Base-by-base conservation (phyloP, 108 stramenopile species). In the Nannochloropsis oceanica region DNA sequence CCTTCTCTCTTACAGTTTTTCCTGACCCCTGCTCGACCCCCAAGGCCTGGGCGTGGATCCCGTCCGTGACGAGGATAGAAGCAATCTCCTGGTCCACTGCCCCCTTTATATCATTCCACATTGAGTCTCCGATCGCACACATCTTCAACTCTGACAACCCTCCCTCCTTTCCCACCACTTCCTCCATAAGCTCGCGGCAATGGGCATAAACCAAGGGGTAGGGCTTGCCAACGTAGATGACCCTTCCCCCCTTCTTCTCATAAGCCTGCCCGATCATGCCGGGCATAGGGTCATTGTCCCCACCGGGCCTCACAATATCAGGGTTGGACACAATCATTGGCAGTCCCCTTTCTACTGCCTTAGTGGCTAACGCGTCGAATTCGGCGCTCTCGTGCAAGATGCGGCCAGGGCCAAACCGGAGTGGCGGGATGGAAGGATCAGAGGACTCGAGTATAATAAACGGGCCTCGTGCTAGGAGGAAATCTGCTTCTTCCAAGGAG, bases 311-410 rank as follows among this genome's bases (percentile, higher is more conserved):
- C 44, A 88, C 84, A 24, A 93, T 93, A 89, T 96, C 96, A 7
- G 96, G 96, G 85, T 97, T 96, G 34, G 94, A 88, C 25, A 97
- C 95, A 10, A 97, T 82, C 95, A 97, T 95, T n/a, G 95, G 95
- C 14, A 95, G 42, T 42, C 90, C 88, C 24, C 93, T 89, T 73
- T 87, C 26, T 25, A 83, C 26, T 44, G 79, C 79, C 20, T 81
- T 25, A 12, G 94, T 94, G 12, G 94, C 94, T 10, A 84, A 83
- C 46, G 86, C 84, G 50, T 95, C 80, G n/a, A 83, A 44, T 43
- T 88, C 85, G 26, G 92, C 86, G 82, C 93, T 92, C 2, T 89
- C 91, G 46, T 86, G 79, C 82, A 85, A 94, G 93, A 13, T 89
- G 85, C 22, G 89, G 91, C 79, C 90, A 90, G 83, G 27, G n/a